Evolutionary conservation across 177 flowering plant genomes (phyloP).

Genomic region (Vitis hybrid): DNA sequence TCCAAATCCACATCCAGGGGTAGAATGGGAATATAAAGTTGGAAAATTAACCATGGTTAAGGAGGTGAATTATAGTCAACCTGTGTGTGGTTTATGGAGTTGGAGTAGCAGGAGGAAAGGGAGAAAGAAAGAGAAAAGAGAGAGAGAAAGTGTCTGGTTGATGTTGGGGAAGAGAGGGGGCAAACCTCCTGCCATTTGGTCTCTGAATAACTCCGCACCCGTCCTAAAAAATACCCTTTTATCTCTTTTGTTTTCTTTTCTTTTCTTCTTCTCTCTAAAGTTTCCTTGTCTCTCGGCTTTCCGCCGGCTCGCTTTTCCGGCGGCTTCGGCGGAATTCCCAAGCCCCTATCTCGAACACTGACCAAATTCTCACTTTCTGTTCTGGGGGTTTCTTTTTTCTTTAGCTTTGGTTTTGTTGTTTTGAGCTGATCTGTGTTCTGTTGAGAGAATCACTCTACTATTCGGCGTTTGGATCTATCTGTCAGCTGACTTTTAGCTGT

Average conservation of each 20-base stretch:
- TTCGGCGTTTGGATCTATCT: background rate
- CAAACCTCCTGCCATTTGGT: slow-evolving; percentile 49
- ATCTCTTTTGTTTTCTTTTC: slow-evolving; percentile 19
- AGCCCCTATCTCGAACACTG: background rate
- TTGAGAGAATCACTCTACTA: background rate
- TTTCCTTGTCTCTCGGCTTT: slow-evolving; percentile 19
- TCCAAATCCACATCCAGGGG: too few relatives aligned
- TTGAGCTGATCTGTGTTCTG: slow-evolving; percentile 21
- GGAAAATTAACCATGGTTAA: background rate
- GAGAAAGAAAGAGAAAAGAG: slow-evolving; percentile 9
- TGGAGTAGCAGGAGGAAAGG: slow-evolving; percentile 4
- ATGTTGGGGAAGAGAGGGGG: slow-evolving; percentile 52
- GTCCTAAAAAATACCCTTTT: slow-evolving; percentile 3
- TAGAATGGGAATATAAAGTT: too few relatives aligned
- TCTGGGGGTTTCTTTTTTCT: background rate
- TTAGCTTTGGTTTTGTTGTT: background rate
- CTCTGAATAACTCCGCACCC: slow-evolving; percentile 32
- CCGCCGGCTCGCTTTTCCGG: slow-evolving; percentile 8
- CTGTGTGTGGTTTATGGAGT: background rate
- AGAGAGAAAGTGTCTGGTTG: slow-evolving; percentile 23
- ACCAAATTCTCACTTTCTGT: background rate
- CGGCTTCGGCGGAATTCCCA: slow-evolving; percentile 1
- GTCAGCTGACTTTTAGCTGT: background rate
- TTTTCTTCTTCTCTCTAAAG: slow-evolving; percentile 16
- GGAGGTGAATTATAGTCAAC: background rate